phyloP scores from a whole-genome alignment of 2,329 filamentous ascomycete species.

The Phyllosticta citriasiana region DNA sequence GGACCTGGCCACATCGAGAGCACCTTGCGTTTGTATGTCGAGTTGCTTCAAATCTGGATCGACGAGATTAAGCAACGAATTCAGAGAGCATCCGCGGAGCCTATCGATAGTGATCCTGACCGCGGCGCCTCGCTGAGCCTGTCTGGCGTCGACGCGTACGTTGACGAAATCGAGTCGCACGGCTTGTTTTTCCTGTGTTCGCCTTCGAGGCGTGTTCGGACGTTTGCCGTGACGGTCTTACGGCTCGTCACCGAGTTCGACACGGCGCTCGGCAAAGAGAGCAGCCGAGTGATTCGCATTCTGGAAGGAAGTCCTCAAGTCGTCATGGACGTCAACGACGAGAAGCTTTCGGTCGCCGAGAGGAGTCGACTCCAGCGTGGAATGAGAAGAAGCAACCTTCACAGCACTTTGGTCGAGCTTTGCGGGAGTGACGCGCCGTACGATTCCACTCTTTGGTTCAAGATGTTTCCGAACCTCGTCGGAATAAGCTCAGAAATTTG shows the following conservation, averaged over 20 bases:
- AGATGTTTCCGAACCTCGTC: conserved; percentile 92
- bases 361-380: conserved; percentile 85
- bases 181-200: conserved; percentile 96
- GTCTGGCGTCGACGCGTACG: conserved; percentile 81
- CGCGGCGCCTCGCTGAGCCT: conserved; percentile 71
- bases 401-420: conserved; percentile 81
- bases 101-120: conserved; percentile 53
- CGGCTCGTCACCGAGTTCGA: conserved; percentile 92
- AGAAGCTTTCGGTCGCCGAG: conserved; percentile 83
- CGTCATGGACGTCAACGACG: conserved; percentile 86
- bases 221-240: conserved; percentile 85
- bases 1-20: conserved; percentile 91
- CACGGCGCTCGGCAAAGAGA: conserved; percentile 69
- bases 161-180: conserved; percentile 94
- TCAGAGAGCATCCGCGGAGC: conserved; percentile 58
- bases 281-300: conserved; percentile 78
- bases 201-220: conserved; percentile 78
- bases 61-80: conserved; percentile 87
- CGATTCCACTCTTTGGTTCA: conserved; percentile 93
- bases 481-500: conserved; percentile 84
- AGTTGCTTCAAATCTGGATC: conserved; percentile 93
- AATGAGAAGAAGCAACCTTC: conserved; percentile 70
- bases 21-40: conserved; percentile 83
- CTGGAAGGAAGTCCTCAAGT: conserved; percentile 80
- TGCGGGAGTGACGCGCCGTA: conserved; percentile 94